Conservation (phyloP, 306 rosid species). For the Castanea crenata region DNA sequence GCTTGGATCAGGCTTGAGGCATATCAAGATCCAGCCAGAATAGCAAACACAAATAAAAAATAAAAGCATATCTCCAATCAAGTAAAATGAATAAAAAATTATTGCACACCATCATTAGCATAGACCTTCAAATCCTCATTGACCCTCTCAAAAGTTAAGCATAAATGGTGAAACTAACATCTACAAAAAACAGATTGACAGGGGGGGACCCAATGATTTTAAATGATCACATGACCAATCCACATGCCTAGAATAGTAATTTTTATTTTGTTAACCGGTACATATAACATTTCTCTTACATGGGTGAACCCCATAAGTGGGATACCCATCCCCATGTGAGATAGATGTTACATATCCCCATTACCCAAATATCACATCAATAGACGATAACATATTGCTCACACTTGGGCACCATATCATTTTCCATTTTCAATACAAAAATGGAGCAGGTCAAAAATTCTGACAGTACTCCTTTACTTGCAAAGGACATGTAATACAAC, state of each 20-base stretch:
- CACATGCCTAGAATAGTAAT: background rate
- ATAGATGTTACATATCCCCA: no score
- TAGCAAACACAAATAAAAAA: background rate
- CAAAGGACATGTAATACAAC: background rate
- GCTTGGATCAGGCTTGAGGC: slow-evolving; percentile 9
- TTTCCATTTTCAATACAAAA: background rate
- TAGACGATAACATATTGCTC: background rate
- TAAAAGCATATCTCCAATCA: background rate
- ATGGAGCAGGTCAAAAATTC: background rate
- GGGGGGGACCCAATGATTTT: background rate
- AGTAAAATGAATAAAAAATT: background rate
- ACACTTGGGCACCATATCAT: background rate
- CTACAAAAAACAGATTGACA: background rate
- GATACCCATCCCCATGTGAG: no score
- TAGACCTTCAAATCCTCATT: slow-evolving; percentile 5
- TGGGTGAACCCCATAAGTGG: no score
- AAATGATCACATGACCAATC: background rate
- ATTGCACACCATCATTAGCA: slow-evolving; percentile 21
- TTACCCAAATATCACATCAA: no score
- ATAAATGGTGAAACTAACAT: background rate
- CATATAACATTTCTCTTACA: no score
- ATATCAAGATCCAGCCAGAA: slow-evolving; percentile 16
- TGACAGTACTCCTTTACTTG: background rate
- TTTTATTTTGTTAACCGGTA: no score
- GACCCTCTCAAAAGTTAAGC: background rate